Percentiles rank a stretch among this genome's conserved stretches.
Evolutionary conservation across 441 rosid genomes (phyloP).

Genomic region (Capsella rubella): DNA sequence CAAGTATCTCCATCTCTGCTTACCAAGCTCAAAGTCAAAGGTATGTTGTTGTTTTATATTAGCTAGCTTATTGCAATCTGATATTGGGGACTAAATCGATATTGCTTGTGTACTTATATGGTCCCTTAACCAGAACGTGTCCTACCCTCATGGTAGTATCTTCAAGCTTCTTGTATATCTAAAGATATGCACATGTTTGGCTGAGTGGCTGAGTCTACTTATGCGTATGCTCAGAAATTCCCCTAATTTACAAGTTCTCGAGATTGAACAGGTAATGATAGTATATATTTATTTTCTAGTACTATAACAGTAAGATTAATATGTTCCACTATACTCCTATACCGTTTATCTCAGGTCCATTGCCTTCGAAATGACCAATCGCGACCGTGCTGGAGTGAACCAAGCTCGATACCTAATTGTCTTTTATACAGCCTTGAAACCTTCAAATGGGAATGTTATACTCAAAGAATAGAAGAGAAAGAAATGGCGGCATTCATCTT

Average conservation of each 20-base stretch:
- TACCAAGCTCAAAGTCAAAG: background rate
- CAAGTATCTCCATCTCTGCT: conserved; percentile 7
- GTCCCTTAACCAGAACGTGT: conserved; percentile 2
- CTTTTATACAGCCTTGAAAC: conserved; percentile 2
- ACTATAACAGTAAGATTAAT: background rate
- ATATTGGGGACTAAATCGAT: background rate
- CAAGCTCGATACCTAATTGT: conserved; percentile 4
- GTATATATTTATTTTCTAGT: background rate
- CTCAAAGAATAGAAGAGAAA: background rate
- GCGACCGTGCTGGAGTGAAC: conserved; percentile 13
- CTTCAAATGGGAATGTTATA: background rate
- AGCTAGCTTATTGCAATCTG: background rate
- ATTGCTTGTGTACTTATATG: background rate
- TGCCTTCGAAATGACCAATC: background rate
- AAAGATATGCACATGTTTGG: conserved; percentile 22
- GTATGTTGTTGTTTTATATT: conserved; percentile 8
- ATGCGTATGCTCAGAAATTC: conserved; percentile 20
- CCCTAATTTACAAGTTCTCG: conserved; percentile 22
- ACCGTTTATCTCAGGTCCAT: background rate
- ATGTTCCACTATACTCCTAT: background rate
- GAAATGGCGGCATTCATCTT: background rate
- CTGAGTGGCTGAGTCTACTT: conserved; percentile 29
- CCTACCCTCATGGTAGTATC: conserved; percentile 27
- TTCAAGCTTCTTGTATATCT: conserved; percentile 19
- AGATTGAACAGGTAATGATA: conserved; percentile 10